These are phyloP conservation scores for Acer yangbiense DNA, from an alignment of 345 rosid genomes.

Conservation along the genomic window DNA sequence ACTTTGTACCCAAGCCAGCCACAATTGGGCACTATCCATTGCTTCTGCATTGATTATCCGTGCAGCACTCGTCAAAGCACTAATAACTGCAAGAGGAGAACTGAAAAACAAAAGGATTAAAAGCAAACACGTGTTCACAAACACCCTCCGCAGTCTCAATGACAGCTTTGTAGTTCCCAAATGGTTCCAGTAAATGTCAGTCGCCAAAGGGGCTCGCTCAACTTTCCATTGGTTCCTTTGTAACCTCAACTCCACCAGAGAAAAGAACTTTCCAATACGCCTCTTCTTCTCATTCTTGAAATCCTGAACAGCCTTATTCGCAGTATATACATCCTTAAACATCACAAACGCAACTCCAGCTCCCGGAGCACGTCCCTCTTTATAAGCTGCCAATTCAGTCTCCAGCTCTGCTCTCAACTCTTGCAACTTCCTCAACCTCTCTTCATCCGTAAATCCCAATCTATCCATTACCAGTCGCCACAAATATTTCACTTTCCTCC, in stretches of 20 bases:
- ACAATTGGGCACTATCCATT: constrained; percentile 80
- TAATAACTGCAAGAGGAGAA: constrained; percentile 88
- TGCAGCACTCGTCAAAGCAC: constrained; percentile 81
- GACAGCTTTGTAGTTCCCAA: constrained; percentile 83
- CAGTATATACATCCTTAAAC: constrained; percentile 90
- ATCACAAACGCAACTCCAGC: constrained; percentile 95
- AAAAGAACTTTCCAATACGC: constrained; percentile 84
- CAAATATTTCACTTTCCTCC: constrained; percentile 42
- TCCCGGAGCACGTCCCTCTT: constrained; percentile 78
- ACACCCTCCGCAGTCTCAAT: constrained; percentile 61
- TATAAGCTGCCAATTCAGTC: constrained; percentile 63
- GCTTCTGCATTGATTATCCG: constrained; percentile 92
- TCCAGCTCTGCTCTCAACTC: constrained; percentile 79
- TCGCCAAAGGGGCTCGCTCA: constrained; percentile 90
- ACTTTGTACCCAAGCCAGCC: constrained; percentile 94
- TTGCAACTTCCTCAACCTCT: constrained; percentile 70
- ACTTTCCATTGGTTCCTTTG: constrained; percentile 99
- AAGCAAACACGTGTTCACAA: constrained; percentile 81
- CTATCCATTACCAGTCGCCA: constrained; percentile 47
- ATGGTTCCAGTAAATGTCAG: constrained; percentile 97
- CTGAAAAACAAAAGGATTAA: constrained; percentile 89
- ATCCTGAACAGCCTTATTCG: constrained; percentile 94
- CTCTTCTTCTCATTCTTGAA: constrained; percentile 74
- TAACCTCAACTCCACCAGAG: constrained; percentile 74
- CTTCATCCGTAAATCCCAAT: constrained; percentile 73